These are phyloP conservation scores for Ophiorrhiza pumila DNA, from an alignment of 257 asterid genomes.

Conservation along the genomic window DNA sequence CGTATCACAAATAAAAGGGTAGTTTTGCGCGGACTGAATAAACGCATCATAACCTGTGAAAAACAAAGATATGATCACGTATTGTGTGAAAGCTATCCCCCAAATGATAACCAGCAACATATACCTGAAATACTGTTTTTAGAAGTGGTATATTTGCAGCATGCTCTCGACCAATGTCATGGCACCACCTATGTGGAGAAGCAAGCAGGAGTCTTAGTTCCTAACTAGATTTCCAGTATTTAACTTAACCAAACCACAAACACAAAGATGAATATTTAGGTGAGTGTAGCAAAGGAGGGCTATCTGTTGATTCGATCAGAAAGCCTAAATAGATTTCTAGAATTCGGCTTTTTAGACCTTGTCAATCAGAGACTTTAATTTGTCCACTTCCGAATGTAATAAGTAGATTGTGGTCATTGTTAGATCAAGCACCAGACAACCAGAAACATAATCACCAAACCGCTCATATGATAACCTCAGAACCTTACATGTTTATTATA, in stretches of 20 bases:
- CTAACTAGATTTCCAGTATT: neutral
- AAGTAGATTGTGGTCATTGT: neutral
- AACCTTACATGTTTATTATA: slow-evolving; percentile 88
- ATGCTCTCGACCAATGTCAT: slow-evolving; percentile 98
- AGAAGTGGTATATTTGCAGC: slow-evolving; percentile 96
- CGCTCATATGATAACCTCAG: neutral
- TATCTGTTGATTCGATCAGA: neutral
- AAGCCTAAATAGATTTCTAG: neutral
- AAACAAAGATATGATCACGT: slow-evolving; percentile 14
- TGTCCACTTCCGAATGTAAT: neutral
- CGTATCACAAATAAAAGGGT: slow-evolving; percentile 95
- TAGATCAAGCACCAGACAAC: neutral
- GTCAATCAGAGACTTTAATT: neutral
- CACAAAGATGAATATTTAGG: neutral
- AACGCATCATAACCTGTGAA: slow-evolving; percentile 87
- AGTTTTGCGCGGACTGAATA: slow-evolving; percentile 93
- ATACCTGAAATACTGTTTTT: slow-evolving; percentile 93
- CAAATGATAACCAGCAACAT: neutral
- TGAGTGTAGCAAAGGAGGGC: neutral
- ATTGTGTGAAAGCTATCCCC: neutral
- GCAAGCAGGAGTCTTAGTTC: neutral
- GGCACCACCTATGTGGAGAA: slow-evolving; percentile 77
- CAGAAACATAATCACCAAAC: neutral
- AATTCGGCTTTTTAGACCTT: neutral
- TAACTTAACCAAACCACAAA: neutral